Percentiles rank a stretch among this genome's conserved stretches.
Conservation (phyloP, 805 yeast species). For the Ogataea trehaloabstinens region DNA sequence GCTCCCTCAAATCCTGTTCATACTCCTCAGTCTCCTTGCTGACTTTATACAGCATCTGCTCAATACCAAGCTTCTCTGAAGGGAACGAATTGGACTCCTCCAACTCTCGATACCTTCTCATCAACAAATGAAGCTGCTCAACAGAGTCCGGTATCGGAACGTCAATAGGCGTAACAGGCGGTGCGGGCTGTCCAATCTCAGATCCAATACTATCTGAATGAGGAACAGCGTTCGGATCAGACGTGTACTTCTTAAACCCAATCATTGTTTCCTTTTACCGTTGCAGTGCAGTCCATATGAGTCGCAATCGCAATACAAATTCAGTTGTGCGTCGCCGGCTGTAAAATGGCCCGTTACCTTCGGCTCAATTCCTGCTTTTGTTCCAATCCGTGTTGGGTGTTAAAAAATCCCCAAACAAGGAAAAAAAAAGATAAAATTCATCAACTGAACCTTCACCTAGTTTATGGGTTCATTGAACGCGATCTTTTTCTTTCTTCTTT, state of each 20-base stretch:
- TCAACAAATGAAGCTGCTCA: conserved; percentile 25
- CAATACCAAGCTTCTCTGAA: conserved; percentile 44
- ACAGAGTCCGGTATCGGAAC: conserved; percentile 26
- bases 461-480: neutral
- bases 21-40: conserved; percentile 41
- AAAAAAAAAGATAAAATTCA: conserved; percentile 3
- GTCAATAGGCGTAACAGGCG: conserved; percentile 14
- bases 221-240: neutral
- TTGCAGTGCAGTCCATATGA: neutral
- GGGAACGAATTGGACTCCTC: conserved; percentile 19
- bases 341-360: neutral
- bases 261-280: conserved; percentile 2
- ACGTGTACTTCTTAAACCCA: neutral
- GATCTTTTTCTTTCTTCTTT: conserved; percentile 1
- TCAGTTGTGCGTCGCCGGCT: neutral
- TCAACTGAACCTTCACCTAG: neutral
- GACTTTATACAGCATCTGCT: conserved; percentile 38
- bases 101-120: conserved; percentile 29
- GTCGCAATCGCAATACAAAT: neutral
- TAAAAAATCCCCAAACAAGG: conserved; percentile 3
- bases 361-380: neutral
- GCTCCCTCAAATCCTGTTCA: conserved; percentile 23
- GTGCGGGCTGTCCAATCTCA: conserved; percentile 3
- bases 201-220: neutral
- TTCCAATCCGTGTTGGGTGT: neutral